Conservation (phyloP, 345 rosid genomes). For the Citrus cavaleriei region DNA sequence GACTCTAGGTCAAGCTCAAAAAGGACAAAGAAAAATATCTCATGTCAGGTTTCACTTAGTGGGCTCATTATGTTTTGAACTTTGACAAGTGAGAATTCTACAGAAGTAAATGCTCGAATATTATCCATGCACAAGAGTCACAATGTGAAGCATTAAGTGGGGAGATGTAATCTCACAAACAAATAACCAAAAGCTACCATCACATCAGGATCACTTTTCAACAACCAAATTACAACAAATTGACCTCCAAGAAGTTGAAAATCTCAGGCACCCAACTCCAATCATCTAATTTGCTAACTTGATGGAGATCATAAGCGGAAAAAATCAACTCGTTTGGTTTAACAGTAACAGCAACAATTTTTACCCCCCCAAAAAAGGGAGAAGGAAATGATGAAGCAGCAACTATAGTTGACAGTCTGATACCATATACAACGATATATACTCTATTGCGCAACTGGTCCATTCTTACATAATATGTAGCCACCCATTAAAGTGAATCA, state of each 20-base stretch:
- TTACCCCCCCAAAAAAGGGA: not conserved
- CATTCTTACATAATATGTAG: not conserved
- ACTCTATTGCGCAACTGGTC: not conserved
- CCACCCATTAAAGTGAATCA: not conserved
- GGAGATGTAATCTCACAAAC: not conserved
- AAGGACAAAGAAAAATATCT: too few species aligned
- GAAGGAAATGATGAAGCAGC: not conserved
- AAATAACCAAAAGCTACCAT: not conserved
- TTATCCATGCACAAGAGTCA: not conserved
- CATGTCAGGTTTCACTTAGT: too few species aligned
- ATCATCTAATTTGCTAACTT: not conserved
- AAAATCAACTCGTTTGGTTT: not conserved
- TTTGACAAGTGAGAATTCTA: too few species aligned
- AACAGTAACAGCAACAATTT: not conserved
- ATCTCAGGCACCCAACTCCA: not conserved
- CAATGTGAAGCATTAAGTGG: not conserved
- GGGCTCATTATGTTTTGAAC: too few species aligned
- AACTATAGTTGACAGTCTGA: not conserved
- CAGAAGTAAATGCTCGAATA: too few species aligned
- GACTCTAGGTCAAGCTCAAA: too few species aligned
- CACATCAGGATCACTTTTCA: not conserved
- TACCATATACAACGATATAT: not conserved
- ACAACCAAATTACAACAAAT: not conserved
- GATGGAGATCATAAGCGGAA: not conserved
- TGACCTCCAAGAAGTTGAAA: not conserved